Evolutionary conservation across 495 filamentous ascomycete genomes (phyloP).

Genomic region (Xylaria telfairii): DNA sequence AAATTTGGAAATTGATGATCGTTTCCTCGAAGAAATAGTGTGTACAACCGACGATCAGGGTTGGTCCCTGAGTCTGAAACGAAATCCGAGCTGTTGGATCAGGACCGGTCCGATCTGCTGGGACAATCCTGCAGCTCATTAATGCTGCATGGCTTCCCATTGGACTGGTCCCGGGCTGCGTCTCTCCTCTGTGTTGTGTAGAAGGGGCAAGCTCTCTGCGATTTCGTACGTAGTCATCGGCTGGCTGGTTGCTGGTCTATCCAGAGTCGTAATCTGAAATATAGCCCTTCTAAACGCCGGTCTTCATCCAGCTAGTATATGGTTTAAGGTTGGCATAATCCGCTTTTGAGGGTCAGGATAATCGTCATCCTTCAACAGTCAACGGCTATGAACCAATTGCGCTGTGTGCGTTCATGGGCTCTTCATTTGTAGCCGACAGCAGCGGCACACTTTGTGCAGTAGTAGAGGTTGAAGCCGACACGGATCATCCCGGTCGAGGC

Average conservation of each 20-base stretch:
- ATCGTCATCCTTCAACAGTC: background rate
- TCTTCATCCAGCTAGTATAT: background rate
- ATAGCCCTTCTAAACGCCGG: background rate
- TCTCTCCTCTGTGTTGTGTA: background rate
- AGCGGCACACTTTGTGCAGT: slow-evolving; percentile 75
- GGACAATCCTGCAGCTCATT: background rate
- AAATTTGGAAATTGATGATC: slow-evolving; percentile 21
- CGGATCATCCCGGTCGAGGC: slow-evolving; percentile 64
- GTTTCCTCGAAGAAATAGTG: slow-evolving; percentile 7
- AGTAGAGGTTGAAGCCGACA: slow-evolving; percentile 80
- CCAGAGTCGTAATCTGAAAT: background rate
- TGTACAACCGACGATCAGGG: slow-evolving; percentile 21
- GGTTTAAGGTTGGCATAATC: background rate
- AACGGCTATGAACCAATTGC: background rate
- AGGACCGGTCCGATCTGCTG: background rate
- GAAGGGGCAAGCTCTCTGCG: background rate
- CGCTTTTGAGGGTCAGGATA: background rate
- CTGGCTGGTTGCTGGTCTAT: background rate
- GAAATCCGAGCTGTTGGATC: background rate
- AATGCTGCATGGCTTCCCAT: background rate
- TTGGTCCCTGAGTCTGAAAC: background rate
- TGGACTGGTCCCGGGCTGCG: background rate
- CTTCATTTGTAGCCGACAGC: slow-evolving; percentile 74
- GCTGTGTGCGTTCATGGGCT: background rate
- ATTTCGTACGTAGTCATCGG: slow-evolving; percentile 1